Evolutionary conservation across 139 green algal species (phyloP).

Genomic region (Picochlorum sp.): DNA sequence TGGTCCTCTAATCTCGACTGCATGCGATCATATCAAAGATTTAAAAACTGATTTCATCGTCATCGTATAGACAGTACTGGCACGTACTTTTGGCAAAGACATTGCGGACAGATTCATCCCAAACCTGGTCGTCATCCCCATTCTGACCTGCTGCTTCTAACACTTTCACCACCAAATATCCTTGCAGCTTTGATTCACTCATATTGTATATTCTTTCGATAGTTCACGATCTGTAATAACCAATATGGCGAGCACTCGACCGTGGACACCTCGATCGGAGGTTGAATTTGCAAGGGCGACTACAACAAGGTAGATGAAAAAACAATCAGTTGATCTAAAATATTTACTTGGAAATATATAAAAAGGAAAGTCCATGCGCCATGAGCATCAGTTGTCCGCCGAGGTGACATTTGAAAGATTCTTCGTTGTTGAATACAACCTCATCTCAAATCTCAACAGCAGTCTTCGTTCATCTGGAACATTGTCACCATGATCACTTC

Average conservation of each 20-base stretch:
- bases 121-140: constrained; percentile 51
- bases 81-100: constrained; percentile 62
- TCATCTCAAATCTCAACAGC: too few relatives aligned
- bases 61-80: background rate
- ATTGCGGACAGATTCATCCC: constrained; percentile 54
- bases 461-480: too few relatives aligned
- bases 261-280: constrained; percentile 13
- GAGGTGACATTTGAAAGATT: too few relatives aligned
- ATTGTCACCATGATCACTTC: too few relatives aligned
- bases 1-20: constrained; percentile 71
- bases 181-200: constrained; percentile 20
- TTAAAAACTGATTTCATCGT: background rate
- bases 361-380: too few relatives aligned
- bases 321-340: constrained; percentile 10
- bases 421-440: too few relatives aligned
- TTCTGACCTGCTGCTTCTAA: constrained; percentile 55
- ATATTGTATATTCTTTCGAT: constrained; percentile 3
- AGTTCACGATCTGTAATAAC: background rate
- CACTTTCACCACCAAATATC: constrained; percentile 49
- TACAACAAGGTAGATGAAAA: constrained; percentile 25
- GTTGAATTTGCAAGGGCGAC: constrained; percentile 15
- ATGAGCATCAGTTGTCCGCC: too few relatives aligned
- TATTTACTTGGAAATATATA: too few relatives aligned
- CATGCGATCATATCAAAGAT: constrained; percentile 3
- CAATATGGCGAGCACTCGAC: constrained; percentile 21